Evolutionary conservation across 179 eudicot genomes (phyloP).

Genomic region (Gypsophila paniculata): DNA sequence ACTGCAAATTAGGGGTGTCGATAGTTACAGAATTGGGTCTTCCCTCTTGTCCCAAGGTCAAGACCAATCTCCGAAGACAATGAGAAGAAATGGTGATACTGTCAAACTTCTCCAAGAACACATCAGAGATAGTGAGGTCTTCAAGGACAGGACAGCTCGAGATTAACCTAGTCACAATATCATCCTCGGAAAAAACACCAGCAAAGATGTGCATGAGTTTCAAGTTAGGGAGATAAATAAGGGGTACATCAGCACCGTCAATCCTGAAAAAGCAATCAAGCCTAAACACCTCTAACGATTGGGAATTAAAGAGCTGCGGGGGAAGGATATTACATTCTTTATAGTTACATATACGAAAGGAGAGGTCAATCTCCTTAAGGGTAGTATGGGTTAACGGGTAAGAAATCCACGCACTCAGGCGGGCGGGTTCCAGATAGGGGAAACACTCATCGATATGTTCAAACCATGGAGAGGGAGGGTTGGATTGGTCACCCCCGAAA

Average conservation of each 20-base stretch:
- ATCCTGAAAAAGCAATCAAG: background rate
- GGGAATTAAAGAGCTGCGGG: background rate
- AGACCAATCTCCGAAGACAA: conserved; percentile 10
- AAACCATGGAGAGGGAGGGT: background rate
- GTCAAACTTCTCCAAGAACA: background rate
- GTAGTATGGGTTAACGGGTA: too few relatives aligned
- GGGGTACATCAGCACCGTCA: background rate
- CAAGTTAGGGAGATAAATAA: background rate
- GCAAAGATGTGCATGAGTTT: background rate
- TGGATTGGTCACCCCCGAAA: too few relatives aligned
- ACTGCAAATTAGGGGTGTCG: conserved; percentile 17
- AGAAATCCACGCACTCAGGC: too few relatives aligned
- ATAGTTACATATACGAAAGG: too few relatives aligned
- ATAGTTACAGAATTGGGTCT: background rate
- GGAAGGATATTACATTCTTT: background rate
- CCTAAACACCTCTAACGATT: conserved; percentile 9
- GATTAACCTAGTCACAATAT: conserved; percentile 9
- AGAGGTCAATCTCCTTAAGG: background rate
- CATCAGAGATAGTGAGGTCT: conserved; percentile 2
- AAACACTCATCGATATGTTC: background rate
- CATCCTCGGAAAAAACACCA: background rate
- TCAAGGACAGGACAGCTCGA: conserved; percentile 16
- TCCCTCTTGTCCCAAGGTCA: background rate
- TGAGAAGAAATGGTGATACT: background rate
- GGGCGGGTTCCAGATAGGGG: background rate